A percentile compares a stretch with the other conserved stretches of the same genome.
phyloP scores from a whole-genome alignment of 2,329 filamentous ascomycete genomes.

The Neocatenulostroma microsporum region DNA sequence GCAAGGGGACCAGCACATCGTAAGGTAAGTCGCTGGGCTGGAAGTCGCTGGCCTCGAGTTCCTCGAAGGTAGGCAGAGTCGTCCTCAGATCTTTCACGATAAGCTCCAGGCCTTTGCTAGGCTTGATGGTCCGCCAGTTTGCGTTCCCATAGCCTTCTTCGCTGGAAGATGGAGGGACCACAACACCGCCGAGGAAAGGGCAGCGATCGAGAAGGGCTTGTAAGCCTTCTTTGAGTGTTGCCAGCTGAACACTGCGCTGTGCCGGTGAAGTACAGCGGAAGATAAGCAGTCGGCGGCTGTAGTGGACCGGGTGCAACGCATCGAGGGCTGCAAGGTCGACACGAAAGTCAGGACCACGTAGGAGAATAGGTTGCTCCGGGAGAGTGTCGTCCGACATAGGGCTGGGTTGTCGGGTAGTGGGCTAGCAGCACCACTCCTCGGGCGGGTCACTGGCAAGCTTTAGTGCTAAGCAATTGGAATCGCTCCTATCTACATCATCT shows the following conservation, averaged over 20 bases:
- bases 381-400: too few species aligned
- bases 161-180: neutral
- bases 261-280: constrained; percentile 2
- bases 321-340: constrained; percentile 3
- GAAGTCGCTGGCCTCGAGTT: constrained; percentile 1
- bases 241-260: constrained; percentile 1
- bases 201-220: neutral
- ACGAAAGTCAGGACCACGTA: constrained; percentile 2
- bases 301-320: constrained; percentile 1
- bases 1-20: neutral
- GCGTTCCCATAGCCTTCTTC: neutral
- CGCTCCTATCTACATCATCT: too few species aligned
- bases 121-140: neutral
- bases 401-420: too few species aligned
- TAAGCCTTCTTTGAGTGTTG: neutral
- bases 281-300: constrained; percentile 4
- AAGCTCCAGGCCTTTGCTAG: constrained; percentile 3
- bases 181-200: constrained; percentile 1
- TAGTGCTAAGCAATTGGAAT: too few species aligned
- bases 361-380: too few species aligned
- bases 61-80: neutral
- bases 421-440: too few species aligned
- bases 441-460: too few species aligned
- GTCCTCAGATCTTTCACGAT: constrained; percentile 1
- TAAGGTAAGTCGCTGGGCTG: constrained; percentile 1